A percentile compares a stretch with the other conserved stretches of the same genome.
These are phyloP conservation scores for Fusarium sp. DNA, from an alignment of 2,329 filamentous ascomycete genomes.

Conservation along the genomic window DNA sequence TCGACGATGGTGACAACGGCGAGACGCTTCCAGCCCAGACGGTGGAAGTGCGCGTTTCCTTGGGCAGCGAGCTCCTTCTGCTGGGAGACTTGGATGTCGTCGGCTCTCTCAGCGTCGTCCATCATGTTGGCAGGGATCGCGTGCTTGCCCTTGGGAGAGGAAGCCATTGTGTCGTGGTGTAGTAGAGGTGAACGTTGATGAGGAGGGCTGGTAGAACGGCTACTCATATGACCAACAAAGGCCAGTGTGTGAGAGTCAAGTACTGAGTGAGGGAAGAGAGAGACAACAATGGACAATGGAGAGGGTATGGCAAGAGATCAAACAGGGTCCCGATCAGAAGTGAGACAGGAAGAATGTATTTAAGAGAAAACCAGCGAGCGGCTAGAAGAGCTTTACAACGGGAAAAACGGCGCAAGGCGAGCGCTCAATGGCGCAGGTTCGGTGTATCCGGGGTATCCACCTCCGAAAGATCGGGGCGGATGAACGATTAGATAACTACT, in stretches of 20 bases:
- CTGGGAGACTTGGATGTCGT: slow-evolving; percentile 35
- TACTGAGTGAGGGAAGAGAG: neutral
- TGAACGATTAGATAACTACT: slow-evolving; percentile 25
- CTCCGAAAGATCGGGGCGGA: slow-evolving; percentile 22
- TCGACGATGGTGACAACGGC: slow-evolving; percentile 41
- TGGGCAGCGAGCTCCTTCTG: slow-evolving; percentile 38
- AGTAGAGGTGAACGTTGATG: slow-evolving; percentile 24
- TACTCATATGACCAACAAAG: slow-evolving; percentile 21
- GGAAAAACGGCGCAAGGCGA: slow-evolving; percentile 22
- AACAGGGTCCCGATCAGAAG: neutral
- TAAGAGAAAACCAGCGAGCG: slow-evolving; percentile 11
- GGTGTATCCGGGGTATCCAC: slow-evolving; percentile 36
- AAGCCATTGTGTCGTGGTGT: slow-evolving; percentile 13
- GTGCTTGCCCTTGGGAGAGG: slow-evolving; percentile 17
- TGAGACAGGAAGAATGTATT: slow-evolving; percentile 15
- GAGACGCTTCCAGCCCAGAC: slow-evolving; percentile 42
- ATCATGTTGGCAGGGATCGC: slow-evolving; percentile 33
- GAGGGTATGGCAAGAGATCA: neutral
- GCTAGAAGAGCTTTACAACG: slow-evolving; percentile 40
- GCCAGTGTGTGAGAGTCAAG: neutral
- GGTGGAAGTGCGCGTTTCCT: slow-evolving; percentile 40
- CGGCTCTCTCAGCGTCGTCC: slow-evolving; percentile 24
- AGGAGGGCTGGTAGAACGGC: slow-evolving; percentile 10
- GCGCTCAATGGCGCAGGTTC: slow-evolving; percentile 25
- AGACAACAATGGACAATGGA: neutral